Conservation (phyloP, 257 asterid species). For the Solanum acaule region DNA sequence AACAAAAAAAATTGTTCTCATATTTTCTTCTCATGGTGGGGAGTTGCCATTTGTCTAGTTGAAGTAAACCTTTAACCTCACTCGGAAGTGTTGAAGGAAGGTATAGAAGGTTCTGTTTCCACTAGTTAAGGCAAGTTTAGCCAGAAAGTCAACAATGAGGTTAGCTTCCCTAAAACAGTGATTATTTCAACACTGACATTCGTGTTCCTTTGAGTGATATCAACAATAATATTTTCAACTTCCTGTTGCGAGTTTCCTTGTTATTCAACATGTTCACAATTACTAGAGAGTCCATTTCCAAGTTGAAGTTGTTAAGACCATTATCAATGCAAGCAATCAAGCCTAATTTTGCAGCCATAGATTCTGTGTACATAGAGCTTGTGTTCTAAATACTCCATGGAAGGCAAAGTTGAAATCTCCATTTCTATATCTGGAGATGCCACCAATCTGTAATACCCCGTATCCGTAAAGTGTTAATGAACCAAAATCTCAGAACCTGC, state of each 20-base stretch:
- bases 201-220: not conserved
- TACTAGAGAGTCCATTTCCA: not conserved
- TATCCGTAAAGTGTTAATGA: too few relatives aligned
- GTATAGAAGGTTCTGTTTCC: not conserved
- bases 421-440: too few relatives aligned
- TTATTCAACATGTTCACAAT: not conserved
- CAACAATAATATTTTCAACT: not conserved
- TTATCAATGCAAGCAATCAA: not conserved
- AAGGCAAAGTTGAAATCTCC: not conserved
- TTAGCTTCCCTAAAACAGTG: not conserved
- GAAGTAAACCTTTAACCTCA: not conserved
- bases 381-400: not conserved
- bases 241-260: not conserved
- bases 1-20: not conserved
- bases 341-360: not conserved
- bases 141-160: not conserved
- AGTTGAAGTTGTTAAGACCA: not conserved
- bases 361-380: not conserved
- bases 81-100: not conserved
- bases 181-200: not conserved
- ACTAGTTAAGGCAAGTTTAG: not conserved
- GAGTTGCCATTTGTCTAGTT: not conserved
- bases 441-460: too few relatives aligned
- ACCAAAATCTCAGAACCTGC: too few relatives aligned
- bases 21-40: not conserved